Evolutionary conservation across 2,329 filamentous ascomycete genomes (phyloP).

Genomic region (Calycina herbarum): DNA sequence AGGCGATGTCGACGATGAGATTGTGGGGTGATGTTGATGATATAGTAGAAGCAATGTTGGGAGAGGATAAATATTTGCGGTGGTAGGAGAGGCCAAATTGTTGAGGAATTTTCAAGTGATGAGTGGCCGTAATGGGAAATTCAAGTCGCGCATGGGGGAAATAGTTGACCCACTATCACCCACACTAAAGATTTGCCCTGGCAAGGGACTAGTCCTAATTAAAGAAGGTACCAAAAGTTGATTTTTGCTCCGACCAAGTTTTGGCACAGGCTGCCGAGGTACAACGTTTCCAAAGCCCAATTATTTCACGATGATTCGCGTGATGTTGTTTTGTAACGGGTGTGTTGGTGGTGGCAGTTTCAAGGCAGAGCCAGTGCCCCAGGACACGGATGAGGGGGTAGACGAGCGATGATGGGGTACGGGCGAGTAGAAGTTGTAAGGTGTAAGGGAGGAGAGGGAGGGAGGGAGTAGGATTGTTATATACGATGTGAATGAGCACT

Average conservation of each 20-base stretch:
- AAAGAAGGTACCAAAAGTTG: neutral
- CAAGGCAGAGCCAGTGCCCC: neutral
- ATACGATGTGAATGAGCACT: neutral
- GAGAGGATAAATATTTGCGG: neutral
- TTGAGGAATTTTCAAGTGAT: neutral
- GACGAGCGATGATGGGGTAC: neutral
- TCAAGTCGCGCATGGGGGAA: constrained; percentile 1
- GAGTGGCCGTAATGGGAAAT: neutral
- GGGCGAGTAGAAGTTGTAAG: too few species aligned
- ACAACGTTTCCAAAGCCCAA: neutral
- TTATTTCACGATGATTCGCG: neutral
- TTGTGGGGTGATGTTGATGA: neutral
- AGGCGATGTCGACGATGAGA: neutral
- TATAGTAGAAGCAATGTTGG: neutral
- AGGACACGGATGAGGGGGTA: neutral
- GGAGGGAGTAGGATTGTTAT: neutral
- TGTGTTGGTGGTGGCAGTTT: neutral
- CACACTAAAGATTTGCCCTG: neutral
- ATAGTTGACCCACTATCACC: neutral
- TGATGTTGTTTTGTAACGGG: neutral
- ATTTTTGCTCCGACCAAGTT: neutral
- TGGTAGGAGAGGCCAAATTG: neutral
- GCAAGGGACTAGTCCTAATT: neutral
- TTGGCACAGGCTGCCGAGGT: neutral
- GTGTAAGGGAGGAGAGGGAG: neutral